Conservation (phyloP, 2,329 filamentous ascomycete species). For the Trichoderma oligosporum region DNA sequence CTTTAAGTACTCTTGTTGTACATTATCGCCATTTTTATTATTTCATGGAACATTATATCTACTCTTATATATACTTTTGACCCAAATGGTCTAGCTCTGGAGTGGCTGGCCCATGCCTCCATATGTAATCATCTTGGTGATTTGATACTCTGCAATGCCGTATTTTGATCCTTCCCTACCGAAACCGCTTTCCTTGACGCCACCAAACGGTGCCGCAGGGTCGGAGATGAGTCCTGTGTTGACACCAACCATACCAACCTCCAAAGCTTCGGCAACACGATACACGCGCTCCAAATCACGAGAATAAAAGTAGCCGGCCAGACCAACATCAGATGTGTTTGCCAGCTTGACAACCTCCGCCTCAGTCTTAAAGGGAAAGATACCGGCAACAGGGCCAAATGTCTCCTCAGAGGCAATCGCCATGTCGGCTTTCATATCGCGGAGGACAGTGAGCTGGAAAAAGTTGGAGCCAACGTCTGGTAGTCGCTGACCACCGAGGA, state of each 20-base stretch:
- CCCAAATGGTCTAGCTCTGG: no score
- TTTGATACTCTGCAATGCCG: conserved; percentile 71
- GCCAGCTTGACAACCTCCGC: conserved; percentile 81
- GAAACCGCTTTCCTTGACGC: conserved; percentile 78
- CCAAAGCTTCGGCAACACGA: conserved; percentile 64
- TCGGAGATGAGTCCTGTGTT: conserved; percentile 69
- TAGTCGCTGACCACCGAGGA: conserved; percentile 70
- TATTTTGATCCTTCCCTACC: conserved; percentile 75
- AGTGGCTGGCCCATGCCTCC: conserved; percentile 55
- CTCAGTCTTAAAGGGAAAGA: conserved; percentile 87
- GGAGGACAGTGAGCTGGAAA: conserved; percentile 84
- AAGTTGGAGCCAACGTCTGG: conserved; percentile 78
- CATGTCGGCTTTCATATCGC: conserved; percentile 84
- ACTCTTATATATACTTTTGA: background rate
- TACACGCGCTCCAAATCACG: conserved; percentile 56
- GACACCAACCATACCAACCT: conserved; percentile 84
- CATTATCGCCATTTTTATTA: conserved; percentile 3
- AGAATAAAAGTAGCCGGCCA: conserved; percentile 93
- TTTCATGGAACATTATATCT: background rate
- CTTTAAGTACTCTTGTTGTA: background rate
- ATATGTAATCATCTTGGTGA: conserved; percentile 62
- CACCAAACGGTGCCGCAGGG: conserved; percentile 63
- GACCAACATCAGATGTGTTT: conserved; percentile 77
- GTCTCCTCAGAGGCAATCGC: conserved; percentile 82
- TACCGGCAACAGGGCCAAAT: conserved; percentile 86